Conservation (phyloP, 23 red algal genomes). For the Gracilaria gracilis region DNA sequence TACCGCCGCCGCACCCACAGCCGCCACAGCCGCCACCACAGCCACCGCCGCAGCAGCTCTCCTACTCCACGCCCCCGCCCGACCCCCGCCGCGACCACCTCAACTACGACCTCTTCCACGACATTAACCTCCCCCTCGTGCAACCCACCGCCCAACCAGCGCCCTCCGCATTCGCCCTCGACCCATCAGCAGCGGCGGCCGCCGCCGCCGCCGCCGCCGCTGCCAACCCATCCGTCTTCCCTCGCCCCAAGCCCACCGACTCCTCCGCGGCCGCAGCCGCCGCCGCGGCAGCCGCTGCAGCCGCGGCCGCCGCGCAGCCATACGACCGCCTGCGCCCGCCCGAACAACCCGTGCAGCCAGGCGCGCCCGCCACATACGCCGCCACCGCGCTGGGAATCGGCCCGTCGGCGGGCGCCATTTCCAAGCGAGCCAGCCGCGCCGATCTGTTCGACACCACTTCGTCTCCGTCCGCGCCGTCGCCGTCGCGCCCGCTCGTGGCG, state of each 20-base stretch:
- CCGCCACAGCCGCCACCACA: neutral
- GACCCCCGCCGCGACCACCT: constrained; percentile 30
- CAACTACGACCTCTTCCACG: constrained; percentile 57
- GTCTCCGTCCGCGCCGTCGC: constrained; percentile 51
- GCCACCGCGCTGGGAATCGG: neutral
- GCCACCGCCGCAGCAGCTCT: neutral
- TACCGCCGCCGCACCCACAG: neutral
- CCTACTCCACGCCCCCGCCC: neutral
- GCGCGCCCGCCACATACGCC: neutral
- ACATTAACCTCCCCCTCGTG: constrained; percentile 41
- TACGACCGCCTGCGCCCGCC: constrained; percentile 16
- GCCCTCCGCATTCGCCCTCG: neutral
- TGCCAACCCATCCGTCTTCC: neutral
- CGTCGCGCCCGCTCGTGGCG: neutral
- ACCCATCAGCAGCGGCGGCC: constrained; percentile 19
- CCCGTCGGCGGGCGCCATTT: neutral
- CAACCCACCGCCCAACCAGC: constrained; percentile 7
- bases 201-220: constrained; percentile 39
- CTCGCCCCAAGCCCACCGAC: neutral
- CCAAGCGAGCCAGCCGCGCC: constrained; percentile 26
- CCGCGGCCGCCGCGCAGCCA: constrained; percentile 21
- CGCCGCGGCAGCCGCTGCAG: constrained; percentile 29
- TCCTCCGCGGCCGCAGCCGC: constrained; percentile 13
- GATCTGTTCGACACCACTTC: constrained; percentile 34
- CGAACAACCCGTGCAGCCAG: neutral